These are phyloP conservation scores for Candida yuanshanica DNA, from an alignment of 805 yeast species.

Conservation along the genomic window DNA sequence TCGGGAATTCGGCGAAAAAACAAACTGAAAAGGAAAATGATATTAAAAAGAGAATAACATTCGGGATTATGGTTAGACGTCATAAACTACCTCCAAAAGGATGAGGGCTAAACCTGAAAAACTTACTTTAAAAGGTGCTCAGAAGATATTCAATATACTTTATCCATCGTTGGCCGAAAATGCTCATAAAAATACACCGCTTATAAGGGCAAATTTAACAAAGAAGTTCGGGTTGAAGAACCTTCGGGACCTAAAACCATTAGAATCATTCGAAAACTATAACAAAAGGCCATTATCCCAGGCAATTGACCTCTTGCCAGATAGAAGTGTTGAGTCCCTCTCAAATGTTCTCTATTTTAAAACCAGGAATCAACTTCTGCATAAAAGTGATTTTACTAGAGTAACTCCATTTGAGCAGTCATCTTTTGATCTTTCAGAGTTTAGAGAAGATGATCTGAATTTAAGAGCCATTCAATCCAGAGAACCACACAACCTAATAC, in stretches of 20 bases:
- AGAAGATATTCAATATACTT: slow-evolving; percentile 24
- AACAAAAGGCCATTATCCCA: slow-evolving; percentile 6
- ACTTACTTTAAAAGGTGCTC: slow-evolving; percentile 9
- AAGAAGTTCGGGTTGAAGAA: neutral
- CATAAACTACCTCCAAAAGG: neutral
- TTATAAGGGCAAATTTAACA: slow-evolving; percentile 15
- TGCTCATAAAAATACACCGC: neutral
- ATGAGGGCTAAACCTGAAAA: neutral
- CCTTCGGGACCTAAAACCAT: neutral
- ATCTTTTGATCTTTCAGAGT: slow-evolving; percentile 23
- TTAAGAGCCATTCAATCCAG: slow-evolving; percentile 46
- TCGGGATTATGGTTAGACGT: too few species aligned
- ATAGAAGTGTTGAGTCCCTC: neutral
- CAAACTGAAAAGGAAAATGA: too few species aligned
- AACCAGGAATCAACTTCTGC: slow-evolving; percentile 34
- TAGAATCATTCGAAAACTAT: neutral
- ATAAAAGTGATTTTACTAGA: slow-evolving; percentile 34
- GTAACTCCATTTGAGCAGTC: slow-evolving; percentile 27
- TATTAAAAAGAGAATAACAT: too few species aligned
- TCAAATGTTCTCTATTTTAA: slow-evolving; percentile 34
- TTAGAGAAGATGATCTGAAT: slow-evolving; percentile 20
- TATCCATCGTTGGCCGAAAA: slow-evolving; percentile 37
- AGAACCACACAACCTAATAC: slow-evolving; percentile 36
- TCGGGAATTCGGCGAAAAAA: too few species aligned
- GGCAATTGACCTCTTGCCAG: slow-evolving; percentile 5